Percentiles rank a stretch among this genome's conserved stretches.
phyloP scores from a whole-genome alignment of 2,329 filamentous ascomycete species.

The Didymella sp. region DNA sequence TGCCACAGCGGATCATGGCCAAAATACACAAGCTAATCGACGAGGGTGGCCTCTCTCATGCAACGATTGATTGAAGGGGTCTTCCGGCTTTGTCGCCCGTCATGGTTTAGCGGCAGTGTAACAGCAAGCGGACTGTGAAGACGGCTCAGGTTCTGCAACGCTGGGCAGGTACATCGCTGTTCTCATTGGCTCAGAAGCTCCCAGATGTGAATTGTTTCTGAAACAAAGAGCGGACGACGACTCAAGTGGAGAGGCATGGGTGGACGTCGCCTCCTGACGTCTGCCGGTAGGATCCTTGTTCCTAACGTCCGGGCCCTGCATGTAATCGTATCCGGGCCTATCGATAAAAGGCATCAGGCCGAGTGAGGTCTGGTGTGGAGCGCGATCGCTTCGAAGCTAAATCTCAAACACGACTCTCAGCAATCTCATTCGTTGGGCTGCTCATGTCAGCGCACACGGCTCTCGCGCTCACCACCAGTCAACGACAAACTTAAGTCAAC shows the following conservation, averaged over 20 bases:
- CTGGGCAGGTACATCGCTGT: slow-evolving; percentile 37
- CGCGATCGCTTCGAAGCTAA: slow-evolving; percentile 29
- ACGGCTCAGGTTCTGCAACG: slow-evolving; percentile 20
- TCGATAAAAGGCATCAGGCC: slow-evolving; percentile 30
- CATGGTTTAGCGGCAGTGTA: slow-evolving; percentile 39
- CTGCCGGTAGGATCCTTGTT: slow-evolving; percentile 17
- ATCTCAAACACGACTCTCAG: slow-evolving; percentile 33
- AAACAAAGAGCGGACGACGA: slow-evolving; percentile 37
- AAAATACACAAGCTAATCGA: slow-evolving; percentile 38
- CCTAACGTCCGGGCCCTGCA: slow-evolving; percentile 18
- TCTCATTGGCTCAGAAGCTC: slow-evolving; percentile 33
- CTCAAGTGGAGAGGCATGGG: slow-evolving; percentile 26
- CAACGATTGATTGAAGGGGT: slow-evolving; percentile 27
- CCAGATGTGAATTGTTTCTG: slow-evolving; percentile 38
- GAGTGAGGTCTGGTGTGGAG: slow-evolving; percentile 23
- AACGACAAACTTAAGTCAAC: slow-evolving; percentile 28
- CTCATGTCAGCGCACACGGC: slow-evolving; percentile 26
- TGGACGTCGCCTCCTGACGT: slow-evolving; percentile 29
- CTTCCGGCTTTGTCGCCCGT: slow-evolving; percentile 32
- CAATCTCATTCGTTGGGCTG: slow-evolving; percentile 25
- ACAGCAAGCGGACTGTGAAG: slow-evolving; percentile 20
- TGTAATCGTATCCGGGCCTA: slow-evolving; percentile 30
- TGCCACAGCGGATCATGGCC: slow-evolving; percentile 38
- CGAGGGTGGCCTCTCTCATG: slow-evolving; percentile 30
- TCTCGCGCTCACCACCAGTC: slow-evolving; percentile 18